Evolutionary conservation across 1,284 basidiomycete species (phyloP).

Genomic region (Gymnopus androsaceus): DNA sequence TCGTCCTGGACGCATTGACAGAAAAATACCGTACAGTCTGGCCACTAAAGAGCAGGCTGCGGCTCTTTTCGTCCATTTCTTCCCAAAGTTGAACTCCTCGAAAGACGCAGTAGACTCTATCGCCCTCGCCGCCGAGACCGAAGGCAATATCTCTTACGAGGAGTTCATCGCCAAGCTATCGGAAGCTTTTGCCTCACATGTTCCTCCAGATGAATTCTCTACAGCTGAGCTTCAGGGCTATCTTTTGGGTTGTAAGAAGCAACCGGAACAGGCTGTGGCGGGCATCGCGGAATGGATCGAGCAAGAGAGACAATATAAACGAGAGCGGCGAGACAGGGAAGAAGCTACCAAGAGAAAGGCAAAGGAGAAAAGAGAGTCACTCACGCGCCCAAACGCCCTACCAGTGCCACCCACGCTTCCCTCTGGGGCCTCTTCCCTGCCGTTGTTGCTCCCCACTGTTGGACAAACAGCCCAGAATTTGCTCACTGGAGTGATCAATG

Average conservation of each 20-base stretch:
- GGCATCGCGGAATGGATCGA: conserved; percentile 43
- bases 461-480: too few species aligned
- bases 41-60: conserved; percentile 48
- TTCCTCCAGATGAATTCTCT: conserved; percentile 53
- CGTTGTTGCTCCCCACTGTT: too few species aligned
- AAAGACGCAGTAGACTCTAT: not conserved
- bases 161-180: conserved; percentile 32
- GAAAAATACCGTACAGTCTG: conserved; percentile 48
- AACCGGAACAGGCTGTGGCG: conserved; percentile 44
- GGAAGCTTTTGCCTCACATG: conserved; percentile 38
- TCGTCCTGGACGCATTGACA: conserved; percentile 56
- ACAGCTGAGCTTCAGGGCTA: conserved; percentile 63
- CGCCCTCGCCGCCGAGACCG: not conserved
- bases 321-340: conserved; percentile 31
- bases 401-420: too few species aligned
- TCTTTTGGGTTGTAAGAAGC: conserved; percentile 50
- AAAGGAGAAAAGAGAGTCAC: conserved; percentile 28
- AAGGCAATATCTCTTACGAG: not conserved
- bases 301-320: conserved; percentile 34
- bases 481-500: too few species aligned
- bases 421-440: too few species aligned
- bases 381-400: too few species aligned
- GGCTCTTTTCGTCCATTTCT: conserved; percentile 55
- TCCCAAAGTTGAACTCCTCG: conserved; percentile 28
- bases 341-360: conserved; percentile 28